These are phyloP conservation scores for Endotrypanum monterogeii DNA, from an alignment of 208 protist genomes.

Conservation along the genomic window DNA sequence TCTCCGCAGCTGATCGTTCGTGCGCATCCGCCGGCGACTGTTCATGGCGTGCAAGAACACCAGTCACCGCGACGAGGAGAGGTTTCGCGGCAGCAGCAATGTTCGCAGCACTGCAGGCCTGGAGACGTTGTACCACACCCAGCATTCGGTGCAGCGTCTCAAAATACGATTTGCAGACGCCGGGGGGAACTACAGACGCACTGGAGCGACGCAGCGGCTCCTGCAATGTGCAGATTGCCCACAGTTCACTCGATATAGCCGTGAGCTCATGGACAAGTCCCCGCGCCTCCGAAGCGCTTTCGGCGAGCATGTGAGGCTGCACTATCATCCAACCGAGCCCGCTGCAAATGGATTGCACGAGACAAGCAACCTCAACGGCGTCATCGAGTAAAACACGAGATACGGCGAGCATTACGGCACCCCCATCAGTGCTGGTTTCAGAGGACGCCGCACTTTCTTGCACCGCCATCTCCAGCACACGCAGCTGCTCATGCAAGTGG, in stretches of 20 bases:
- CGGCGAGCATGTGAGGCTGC: slow-evolving; percentile 40
- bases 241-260: slow-evolving; percentile 48
- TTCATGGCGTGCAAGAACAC: slow-evolving; percentile 11
- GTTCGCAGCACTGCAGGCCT: slow-evolving; percentile 6
- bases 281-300: slow-evolving; percentile 21
- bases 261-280: slow-evolving; percentile 46
- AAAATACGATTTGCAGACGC: slow-evolving; percentile 3
- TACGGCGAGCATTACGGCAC: slow-evolving; percentile 1
- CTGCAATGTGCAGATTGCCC: slow-evolving; percentile 48
- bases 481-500: slow-evolving; percentile 45
- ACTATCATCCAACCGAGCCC: slow-evolving; percentile 61
- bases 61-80: slow-evolving; percentile 13
- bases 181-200: slow-evolving; percentile 13
- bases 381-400: slow-evolving; percentile 45
- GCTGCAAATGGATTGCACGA: slow-evolving; percentile 52
- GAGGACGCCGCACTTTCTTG: slow-evolving; percentile 22
- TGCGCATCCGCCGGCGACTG: neutral
- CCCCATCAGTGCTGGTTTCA: slow-evolving; percentile 2
- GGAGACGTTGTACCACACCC: slow-evolving; percentile 21
- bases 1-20: neutral
- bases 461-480: slow-evolving; percentile 38
- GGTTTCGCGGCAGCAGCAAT: slow-evolving; percentile 23
- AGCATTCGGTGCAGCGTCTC: slow-evolving; percentile 16
- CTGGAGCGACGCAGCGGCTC: slow-evolving; percentile 31
- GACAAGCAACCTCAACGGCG: slow-evolving; percentile 48